Evolutionary conservation across 352 stramenopile species (phyloP), one percentile per base, ranked within the genome.

Genomic region (Saprolegnia diclina): DNA sequence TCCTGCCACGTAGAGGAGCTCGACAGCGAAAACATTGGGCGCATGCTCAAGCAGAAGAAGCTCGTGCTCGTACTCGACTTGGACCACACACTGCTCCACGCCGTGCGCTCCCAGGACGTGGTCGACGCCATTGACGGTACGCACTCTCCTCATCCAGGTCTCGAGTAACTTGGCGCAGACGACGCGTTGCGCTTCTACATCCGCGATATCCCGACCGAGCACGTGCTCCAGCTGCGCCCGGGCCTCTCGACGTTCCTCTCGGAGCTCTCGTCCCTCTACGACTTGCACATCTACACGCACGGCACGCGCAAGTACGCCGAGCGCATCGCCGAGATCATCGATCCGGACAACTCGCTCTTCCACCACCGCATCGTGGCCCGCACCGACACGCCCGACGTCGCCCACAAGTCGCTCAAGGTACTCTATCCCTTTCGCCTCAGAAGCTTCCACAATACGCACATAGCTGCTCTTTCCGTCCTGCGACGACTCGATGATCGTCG

Each of bases 61-160:
- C 76, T 99, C 22, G 97, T 87, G 44, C 76, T 99, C 14, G 94
- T 98, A 35, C 79, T 99, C 38, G 96, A 99, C 86, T 78, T 99
- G 37, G 96, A 99, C 79, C 95, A 98, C 77, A 99, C 96, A 3
- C 77, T 99, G 52, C 79, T 99, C 6, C 96, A 99, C 79, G 95
- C 95, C 24, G 86, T 94, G 57, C 83, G 85, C 24, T 77, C 84
- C 0, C 74, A 84, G n/a, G 83, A 94, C 37, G 76, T 94, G 35
- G 72, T 84, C 1, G 80, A 76, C 19, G 74, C 82, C 54, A 82
- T 94, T 24, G 64, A 71, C 10, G 73, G 26, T 50, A 52, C 35
- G 35, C 21, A 53, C 40, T 53, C 26, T 11, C 16, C 32, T 44
- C 46, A 46, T 65, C 24, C n/a, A n/a, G n/a, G n/a, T n/a, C n/a